Percentiles rank a stretch among this genome's conserved stretches.
These are phyloP conservation scores for Auricularia heimuer DNA, from an alignment of 768 basidiomycete genomes.

Conservation along the genomic window DNA sequence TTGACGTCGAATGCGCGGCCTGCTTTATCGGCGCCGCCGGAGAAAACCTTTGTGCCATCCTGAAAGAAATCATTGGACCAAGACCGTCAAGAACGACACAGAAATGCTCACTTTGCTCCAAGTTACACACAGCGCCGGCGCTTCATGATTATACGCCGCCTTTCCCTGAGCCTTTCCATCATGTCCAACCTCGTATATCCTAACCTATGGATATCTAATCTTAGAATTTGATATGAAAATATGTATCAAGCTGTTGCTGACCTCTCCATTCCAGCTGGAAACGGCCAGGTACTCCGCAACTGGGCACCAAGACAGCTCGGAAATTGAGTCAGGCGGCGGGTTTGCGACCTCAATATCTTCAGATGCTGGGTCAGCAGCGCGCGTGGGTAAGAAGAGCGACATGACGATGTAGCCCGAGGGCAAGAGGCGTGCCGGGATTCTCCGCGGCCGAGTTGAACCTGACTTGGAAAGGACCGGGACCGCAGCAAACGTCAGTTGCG, in stretches of 20 bases:
- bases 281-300: conserved; percentile 7
- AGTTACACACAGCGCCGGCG: conserved; percentile 29
- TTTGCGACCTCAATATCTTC: not conserved
- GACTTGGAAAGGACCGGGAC: too few relatives aligned
- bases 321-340: conserved; percentile 10
- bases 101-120: conserved; percentile 27
- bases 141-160: conserved; percentile 31
- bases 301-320: conserved; percentile 6
- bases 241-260: not conserved
- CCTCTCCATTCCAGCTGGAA: conserved; percentile 7
- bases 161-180: conserved; percentile 18
- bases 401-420: too few relatives aligned
- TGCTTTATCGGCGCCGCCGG: conserved; percentile 32
- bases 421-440: too few relatives aligned
- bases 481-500: too few relatives aligned
- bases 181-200: conserved; percentile 6
- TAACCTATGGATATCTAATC: not conserved
- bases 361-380: not conserved
- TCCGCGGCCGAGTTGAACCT: too few relatives aligned
- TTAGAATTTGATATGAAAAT: not conserved
- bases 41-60: conserved; percentile 29
- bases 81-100: not conserved
- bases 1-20: conserved; percentile 28
- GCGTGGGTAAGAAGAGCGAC: too few relatives aligned
- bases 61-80: conserved; percentile 4